These are phyloP conservation scores for Salix koriyanagi DNA, from an alignment of 345 rosid species.

Conservation along the genomic window DNA sequence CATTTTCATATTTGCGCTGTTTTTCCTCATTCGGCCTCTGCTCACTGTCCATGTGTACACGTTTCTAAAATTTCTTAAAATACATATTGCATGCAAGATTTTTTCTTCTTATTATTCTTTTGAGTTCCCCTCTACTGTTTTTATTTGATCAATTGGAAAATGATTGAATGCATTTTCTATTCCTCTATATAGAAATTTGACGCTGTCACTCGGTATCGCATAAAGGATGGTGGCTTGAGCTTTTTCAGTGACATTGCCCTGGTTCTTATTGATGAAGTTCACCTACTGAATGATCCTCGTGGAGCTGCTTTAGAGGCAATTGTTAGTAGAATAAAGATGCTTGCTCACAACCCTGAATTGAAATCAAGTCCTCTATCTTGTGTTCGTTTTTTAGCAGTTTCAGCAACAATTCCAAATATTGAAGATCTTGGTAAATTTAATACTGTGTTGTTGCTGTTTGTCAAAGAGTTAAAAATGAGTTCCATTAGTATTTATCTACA, in stretches of 20 bases:
- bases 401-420: constrained; percentile 92
- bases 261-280: constrained; percentile 93
- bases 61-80: no score
- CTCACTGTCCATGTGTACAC: background rate
- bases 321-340: constrained; percentile 90
- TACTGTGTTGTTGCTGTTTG: constrained; percentile 12
- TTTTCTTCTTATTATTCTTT: no score
- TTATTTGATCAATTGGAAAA: no score
- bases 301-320: constrained; percentile 96
- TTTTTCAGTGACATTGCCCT: constrained; percentile 91
- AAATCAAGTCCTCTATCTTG: constrained; percentile 67
- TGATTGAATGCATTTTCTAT: background rate
- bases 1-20: background rate
- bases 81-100: no score
- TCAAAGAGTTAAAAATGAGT: constrained; percentile 6
- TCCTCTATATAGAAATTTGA: constrained; percentile 74
- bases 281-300: constrained; percentile 86
- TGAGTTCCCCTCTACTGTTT: no score
- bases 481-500: background rate
- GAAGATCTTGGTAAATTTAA: constrained; percentile 75
- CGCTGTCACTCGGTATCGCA: constrained; percentile 85
- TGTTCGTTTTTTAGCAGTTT: constrained; percentile 83
- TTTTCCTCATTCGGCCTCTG: background rate
- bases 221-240: constrained; percentile 87
- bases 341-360: constrained; percentile 67